Percentiles rank a stretch among this genome's conserved stretches.
phyloP scores from a whole-genome alignment of 2,329 filamentous ascomycete genomes.

The Arthrobotrys pseudoclavata region DNA sequence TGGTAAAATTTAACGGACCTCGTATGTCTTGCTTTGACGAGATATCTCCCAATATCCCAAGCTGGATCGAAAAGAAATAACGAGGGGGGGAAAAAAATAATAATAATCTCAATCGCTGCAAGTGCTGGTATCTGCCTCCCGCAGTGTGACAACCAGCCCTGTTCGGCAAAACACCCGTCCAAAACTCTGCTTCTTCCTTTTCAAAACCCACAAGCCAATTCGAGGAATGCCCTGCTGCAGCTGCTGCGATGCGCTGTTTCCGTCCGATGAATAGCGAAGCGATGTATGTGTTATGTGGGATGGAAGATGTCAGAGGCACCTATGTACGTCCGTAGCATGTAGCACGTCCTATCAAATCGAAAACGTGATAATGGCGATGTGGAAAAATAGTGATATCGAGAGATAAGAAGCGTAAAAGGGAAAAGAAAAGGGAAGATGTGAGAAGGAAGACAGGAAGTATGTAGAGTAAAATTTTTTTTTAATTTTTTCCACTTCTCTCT shows the following conservation, averaged over 20 bases:
- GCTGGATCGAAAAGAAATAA: not conserved
- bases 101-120: constrained; percentile 25
- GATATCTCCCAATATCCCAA: constrained; percentile 20
- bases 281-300: constrained; percentile 43
- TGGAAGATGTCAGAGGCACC: constrained; percentile 11
- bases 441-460: constrained; percentile 4
- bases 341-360: constrained; percentile 13
- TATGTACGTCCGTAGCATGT: constrained; percentile 22
- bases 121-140: constrained; percentile 43
- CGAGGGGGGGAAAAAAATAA: not conserved
- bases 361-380: constrained; percentile 14
- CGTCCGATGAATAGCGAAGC: constrained; percentile 45
- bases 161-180: constrained; percentile 45
- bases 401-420: constrained; percentile 28
- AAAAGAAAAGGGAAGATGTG: constrained; percentile 1
- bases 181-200: constrained; percentile 35
- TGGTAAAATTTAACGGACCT: constrained; percentile 36
- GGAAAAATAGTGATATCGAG: constrained; percentile 27
- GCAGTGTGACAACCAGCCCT: constrained; percentile 46
- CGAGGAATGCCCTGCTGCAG: constrained; percentile 39
- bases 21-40: constrained; percentile 22
- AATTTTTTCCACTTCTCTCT: constrained; percentile 7
- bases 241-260: constrained; percentile 53
- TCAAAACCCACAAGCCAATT: constrained; percentile 36
- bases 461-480: constrained; percentile 43